These are phyloP conservation scores for Penicillium turbatum DNA, from an alignment of 495 filamentous ascomycete species.

Conservation along the genomic window DNA sequence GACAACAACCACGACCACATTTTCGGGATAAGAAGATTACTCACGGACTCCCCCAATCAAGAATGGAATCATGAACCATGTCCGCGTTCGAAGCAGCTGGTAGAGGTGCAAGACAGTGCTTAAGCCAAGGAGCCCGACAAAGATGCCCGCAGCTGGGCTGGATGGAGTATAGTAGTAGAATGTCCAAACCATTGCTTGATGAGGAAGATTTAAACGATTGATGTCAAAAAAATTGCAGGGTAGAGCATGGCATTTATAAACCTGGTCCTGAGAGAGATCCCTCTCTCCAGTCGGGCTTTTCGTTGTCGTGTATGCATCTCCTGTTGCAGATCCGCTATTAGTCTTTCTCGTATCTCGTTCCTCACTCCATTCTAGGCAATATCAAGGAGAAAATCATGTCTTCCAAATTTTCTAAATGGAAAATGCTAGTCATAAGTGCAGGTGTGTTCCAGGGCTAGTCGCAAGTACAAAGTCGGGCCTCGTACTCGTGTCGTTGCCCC, in stretches of 20 bases:
- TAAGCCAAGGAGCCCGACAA: constrained; percentile 45
- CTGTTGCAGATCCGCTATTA: background rate
- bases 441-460: background rate
- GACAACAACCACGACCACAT: background rate
- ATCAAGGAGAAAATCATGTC: background rate
- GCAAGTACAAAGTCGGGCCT: background rate
- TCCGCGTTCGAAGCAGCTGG: constrained; percentile 39
- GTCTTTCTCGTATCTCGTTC: constrained; percentile 12
- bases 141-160: constrained; percentile 45
- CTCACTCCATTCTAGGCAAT: constrained; percentile 1
- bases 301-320: background rate
- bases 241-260: background rate
- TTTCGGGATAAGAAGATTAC: constrained; percentile 11
- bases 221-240: background rate
- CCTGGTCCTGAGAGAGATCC: background rate
- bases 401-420: too few species aligned
- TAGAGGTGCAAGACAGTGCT: constrained; percentile 41
- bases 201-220: background rate
- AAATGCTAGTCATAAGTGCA: background rate
- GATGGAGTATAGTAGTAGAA: constrained; percentile 49
- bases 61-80: constrained; percentile 56
- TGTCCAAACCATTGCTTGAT: constrained; percentile 15
- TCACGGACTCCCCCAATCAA: constrained; percentile 50
- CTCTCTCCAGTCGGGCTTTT: background rate
- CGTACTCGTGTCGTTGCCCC: background rate